Base-by-base conservation (phyloP, 2,329 filamentous ascomycete genomes). In the Macroventuria anomochaeta region DNA sequence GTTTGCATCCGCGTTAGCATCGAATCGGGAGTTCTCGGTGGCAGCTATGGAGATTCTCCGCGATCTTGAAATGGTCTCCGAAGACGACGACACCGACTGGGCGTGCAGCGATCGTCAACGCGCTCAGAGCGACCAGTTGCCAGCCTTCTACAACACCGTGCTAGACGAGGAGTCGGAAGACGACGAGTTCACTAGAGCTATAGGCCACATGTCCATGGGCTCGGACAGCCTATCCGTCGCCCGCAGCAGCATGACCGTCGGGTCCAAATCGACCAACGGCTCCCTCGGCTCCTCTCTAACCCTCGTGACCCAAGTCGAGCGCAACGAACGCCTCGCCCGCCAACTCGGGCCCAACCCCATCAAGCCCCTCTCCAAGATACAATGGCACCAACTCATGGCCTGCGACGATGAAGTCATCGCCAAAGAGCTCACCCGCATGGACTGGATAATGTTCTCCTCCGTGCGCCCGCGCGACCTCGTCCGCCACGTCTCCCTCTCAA, bases 371-470 rank as follows among this genome's bases (percentile, higher is more conserved):
- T 90, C 87, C 63, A 97, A 97, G 74, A 81, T 88, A 34, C 89
- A 95, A 55, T 99, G 95, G 81, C 91, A 93, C 62, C 86, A 89
- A 44, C 90, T 97, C 62, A 96, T 97, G 88, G 89, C 90, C 29
- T 88, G 88, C 20, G 83, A 89, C 1, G 89, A 96, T 46, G 90
- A 96, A 57, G 85, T 91, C 41, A 88, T 97, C 62, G 93, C 93
- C 13, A 88, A 89, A 55, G 95, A 99, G 74, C 83, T 99, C 67
- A 97, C 95, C 3, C 84, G 93, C 56, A 96, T 99, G 49, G 95
- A 99, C 76, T 97, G 93, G 93, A 87, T 96, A 73, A 95, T 97
- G 89, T 97, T 97, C 74, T 96, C 90, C 46, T 93, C 92, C 1
- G 96, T 97, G 57, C 87, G 91, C 21, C 90, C 96, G 49, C 90